These are phyloP conservation scores for Kwoniella dendrophila DNA, from an alignment of 768 basidiomycete species.

Conservation along the genomic window DNA sequence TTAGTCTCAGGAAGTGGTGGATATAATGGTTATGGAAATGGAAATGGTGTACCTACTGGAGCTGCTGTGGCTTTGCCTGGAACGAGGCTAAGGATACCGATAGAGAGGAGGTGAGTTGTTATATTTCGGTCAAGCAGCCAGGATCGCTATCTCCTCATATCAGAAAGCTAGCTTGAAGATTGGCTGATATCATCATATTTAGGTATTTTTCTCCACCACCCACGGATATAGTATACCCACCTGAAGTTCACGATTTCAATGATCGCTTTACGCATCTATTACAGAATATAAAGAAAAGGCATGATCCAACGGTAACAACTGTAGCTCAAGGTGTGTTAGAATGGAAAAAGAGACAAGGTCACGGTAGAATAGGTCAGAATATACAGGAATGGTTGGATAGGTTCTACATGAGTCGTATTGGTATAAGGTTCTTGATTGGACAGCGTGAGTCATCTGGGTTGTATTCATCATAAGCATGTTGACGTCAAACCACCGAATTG, in stretches of 20 bases:
- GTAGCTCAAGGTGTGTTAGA: slow-evolving; percentile 90
- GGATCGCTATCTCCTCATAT: not conserved
- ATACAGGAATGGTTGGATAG: slow-evolving; percentile 95
- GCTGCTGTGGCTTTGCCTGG: slow-evolving; percentile 14
- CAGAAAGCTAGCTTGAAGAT: not conserved
- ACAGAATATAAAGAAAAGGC: slow-evolving; percentile 85
- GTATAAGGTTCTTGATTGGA: slow-evolving; percentile 91
- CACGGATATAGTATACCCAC: slow-evolving; percentile 74
- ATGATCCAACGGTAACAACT: slow-evolving; percentile 97
- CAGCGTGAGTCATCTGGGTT: slow-evolving; percentile 81
- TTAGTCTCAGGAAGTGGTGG: slow-evolving; percentile 15
- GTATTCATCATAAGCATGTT: too few species aligned
- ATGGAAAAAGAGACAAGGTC: slow-evolving; percentile 79
- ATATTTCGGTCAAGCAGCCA: too few species aligned
- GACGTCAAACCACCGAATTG: not conserved
- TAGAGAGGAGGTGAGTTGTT: slow-evolving; percentile 71
- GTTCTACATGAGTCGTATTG: slow-evolving; percentile 83
- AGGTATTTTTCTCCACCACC: slow-evolving; percentile 85
- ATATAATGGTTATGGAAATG: slow-evolving; percentile 24
- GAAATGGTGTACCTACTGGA: slow-evolving; percentile 23
- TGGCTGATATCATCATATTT: slow-evolving; percentile 15
- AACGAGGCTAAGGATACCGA: slow-evolving; percentile 70
- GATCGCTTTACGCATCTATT: slow-evolving; percentile 82
- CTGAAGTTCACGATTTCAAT: slow-evolving; percentile 92
- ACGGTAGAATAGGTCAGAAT: slow-evolving; percentile 61